These are phyloP conservation scores for Penicillium alfredii DNA, from an alignment of 495 filamentous ascomycete genomes.

Conservation along the genomic window DNA sequence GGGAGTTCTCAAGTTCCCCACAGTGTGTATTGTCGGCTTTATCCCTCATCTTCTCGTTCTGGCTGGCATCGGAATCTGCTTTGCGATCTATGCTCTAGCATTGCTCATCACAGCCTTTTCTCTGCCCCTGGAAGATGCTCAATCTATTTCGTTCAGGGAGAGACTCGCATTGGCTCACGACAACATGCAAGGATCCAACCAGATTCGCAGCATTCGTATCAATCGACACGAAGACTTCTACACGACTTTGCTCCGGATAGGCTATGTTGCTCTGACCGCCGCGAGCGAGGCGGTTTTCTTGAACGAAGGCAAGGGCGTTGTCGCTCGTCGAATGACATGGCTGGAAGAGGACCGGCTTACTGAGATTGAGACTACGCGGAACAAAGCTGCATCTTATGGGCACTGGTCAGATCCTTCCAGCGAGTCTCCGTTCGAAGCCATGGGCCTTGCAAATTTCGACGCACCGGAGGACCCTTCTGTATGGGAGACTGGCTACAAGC, in stretches of 20 bases:
- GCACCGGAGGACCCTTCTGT: slow-evolving; percentile 21
- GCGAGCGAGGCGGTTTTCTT: slow-evolving; percentile 94
- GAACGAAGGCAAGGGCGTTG: slow-evolving; percentile 76
- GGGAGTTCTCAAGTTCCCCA: slow-evolving; percentile 72
- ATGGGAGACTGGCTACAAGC: slow-evolving; percentile 60
- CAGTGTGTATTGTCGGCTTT: slow-evolving; percentile 90
- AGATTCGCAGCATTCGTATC: slow-evolving; percentile 70
- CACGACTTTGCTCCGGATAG: slow-evolving; percentile 75
- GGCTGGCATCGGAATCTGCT: slow-evolving; percentile 67
- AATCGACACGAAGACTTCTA: slow-evolving; percentile 92
- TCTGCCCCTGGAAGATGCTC: slow-evolving; percentile 41
- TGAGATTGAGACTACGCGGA: slow-evolving; percentile 43
- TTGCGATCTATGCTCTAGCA: slow-evolving; percentile 68
- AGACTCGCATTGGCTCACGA: slow-evolving; percentile 62
- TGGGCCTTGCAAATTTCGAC: slow-evolving; percentile 29
- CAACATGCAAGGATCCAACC: slow-evolving; percentile 88
- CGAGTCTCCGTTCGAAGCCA: slow-evolving; percentile 23
- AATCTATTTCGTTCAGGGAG: slow-evolving; percentile 40
- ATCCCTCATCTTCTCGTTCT: slow-evolving; percentile 86
- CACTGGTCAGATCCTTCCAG: slow-evolving; percentile 30
- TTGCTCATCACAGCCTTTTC: slow-evolving; percentile 70
- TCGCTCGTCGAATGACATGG: slow-evolving; percentile 78
- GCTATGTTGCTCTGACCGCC: slow-evolving; percentile 81
- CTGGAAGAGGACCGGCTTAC: slow-evolving; percentile 79
- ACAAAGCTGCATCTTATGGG: slow-evolving; percentile 12